These are phyloP conservation scores for Mediolabrus comicus DNA, from an alignment of 108 stramenopile genomes.

Conservation along the genomic window DNA sequence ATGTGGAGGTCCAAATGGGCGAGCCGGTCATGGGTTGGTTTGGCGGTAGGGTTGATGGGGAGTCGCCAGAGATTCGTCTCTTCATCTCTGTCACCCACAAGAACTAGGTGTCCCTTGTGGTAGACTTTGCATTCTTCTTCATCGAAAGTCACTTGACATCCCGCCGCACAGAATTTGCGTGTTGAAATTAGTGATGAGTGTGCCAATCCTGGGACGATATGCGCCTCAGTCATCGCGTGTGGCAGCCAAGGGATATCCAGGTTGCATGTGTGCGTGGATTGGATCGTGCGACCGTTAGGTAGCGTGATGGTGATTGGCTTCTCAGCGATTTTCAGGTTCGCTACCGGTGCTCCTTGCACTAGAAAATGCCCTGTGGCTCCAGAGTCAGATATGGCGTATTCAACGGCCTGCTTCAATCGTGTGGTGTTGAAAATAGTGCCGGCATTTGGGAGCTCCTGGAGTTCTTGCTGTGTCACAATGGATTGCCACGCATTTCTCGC, in stretches of 20 bases:
- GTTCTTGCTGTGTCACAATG: too few species aligned
- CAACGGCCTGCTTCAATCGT: too few species aligned
- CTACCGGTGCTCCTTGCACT: conserved; percentile 6
- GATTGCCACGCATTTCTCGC: too few species aligned
- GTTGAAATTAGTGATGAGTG: background rate
- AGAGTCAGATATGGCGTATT: conserved; percentile 2
- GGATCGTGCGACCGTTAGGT: background rate
- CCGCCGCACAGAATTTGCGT: background rate
- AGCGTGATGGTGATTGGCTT: conserved; percentile 8
- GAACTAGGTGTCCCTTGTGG: background rate
- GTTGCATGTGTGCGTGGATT: conserved; percentile 9
- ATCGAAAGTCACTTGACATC: conserved; percentile 9
- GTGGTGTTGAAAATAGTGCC: too few species aligned
- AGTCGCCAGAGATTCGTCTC: conserved; percentile 2
- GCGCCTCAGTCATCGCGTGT: background rate
- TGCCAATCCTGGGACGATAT: background rate
- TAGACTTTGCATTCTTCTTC: conserved; percentile 1
- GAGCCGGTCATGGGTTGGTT: too few species aligned
- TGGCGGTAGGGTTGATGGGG: conserved; percentile 2
- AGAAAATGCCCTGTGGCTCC: conserved; percentile 6
- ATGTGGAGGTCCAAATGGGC: too few species aligned
- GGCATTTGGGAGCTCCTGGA: too few species aligned
- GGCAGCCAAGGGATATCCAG: background rate
- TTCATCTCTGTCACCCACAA: background rate
- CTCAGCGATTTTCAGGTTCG: background rate